These are phyloP conservation scores for Coemansia sp. DNA, from an alignment of 192 early-diverging fungal genomes.

Conservation along the genomic window DNA sequence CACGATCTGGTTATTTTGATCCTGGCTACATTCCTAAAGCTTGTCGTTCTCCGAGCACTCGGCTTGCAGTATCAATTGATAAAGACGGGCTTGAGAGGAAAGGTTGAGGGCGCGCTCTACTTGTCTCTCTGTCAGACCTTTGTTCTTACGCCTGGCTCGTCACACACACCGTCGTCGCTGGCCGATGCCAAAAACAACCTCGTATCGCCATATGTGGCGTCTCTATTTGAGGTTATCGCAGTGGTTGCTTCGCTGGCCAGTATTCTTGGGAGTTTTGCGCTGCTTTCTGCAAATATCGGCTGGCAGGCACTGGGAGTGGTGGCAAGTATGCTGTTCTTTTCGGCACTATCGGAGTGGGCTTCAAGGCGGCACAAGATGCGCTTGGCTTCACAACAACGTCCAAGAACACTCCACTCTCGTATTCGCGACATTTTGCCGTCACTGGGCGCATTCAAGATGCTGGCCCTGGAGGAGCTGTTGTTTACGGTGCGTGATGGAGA, in stretches of 20 bases:
- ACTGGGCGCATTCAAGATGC: constrained; percentile 28
- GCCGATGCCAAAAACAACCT: background rate
- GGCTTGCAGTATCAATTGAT: background rate
- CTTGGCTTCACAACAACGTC: background rate
- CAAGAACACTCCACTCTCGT: constrained; percentile 20
- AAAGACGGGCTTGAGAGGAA: background rate
- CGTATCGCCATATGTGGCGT: constrained; percentile 14
- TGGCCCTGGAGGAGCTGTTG: constrained; percentile 20
- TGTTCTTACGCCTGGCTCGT: constrained; percentile 13
- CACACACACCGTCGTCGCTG: constrained; percentile 9
- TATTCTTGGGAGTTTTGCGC: constrained; percentile 17
- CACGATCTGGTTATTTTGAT: background rate
- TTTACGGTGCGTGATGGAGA: constrained; percentile 16
- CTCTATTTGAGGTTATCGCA: constrained; percentile 10
- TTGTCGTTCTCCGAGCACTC: constrained; percentile 9
- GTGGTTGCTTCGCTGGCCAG: constrained; percentile 2
- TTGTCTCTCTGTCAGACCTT: constrained; percentile 13
- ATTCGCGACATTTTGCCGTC: constrained; percentile 24
- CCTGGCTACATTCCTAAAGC: constrained; percentile 1
- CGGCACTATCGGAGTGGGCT: constrained; percentile 14
- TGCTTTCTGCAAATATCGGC: constrained; percentile 20
- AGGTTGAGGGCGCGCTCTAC: constrained; percentile 14
- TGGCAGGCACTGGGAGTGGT: constrained; percentile 8
- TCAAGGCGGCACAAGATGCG: constrained; percentile 11
- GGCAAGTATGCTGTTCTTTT: background rate